Evolutionary conservation across 2,329 filamentous ascomycete genomes (phyloP), one percentile per base, ranked within the genome.

Genomic region (Cytospora chrysosperma): DNA sequence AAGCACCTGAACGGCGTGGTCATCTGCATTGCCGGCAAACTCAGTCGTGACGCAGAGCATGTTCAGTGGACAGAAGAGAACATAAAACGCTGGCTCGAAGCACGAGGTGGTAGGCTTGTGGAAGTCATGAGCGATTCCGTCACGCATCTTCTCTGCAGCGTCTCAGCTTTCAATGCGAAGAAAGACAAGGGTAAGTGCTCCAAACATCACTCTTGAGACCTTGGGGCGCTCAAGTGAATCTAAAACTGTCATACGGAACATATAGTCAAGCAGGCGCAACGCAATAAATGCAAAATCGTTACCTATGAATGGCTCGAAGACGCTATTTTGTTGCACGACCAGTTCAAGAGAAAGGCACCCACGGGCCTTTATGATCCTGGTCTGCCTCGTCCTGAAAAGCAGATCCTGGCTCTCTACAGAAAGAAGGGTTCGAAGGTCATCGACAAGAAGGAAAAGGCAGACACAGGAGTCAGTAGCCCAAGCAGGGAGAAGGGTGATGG

Each of bases 121-220:
- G 72, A 77, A 1, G 75, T 79, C 0, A 75, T 92, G 21, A 79
- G 79, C 28, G 72, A 79, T 0, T 70, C 77, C 0, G 85, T 89
- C 12, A 96, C 92, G 0, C 92, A 96, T 74, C 77, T 97, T 0
- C 81, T 97, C 26, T 85, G 86, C 60, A 86, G 85, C 0, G 78
- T 82, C 56, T 81, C 86, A 37, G 83, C 88, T 19, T 93, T 86
- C 74, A 81, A 82, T 66, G 74, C 79, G 24, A 74, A 67, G 32
- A 70, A 72, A 8, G 70, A 78, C 1, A 72, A 74, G 64, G 74
- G 80, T 78, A 71, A 30, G 63, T 66, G 1, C 24, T 19, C 34
- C 21, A 19, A 17, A 2, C 12, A 24, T 24, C n/a, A 0, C n/a
- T 28, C 17, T 2, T 21, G 13, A 28, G 17, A n/a, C 3, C 7